These are phyloP conservation scores for Spiromastix sp. DNA, from an alignment of 2,329 filamentous ascomycete genomes.

Conservation along the genomic window DNA sequence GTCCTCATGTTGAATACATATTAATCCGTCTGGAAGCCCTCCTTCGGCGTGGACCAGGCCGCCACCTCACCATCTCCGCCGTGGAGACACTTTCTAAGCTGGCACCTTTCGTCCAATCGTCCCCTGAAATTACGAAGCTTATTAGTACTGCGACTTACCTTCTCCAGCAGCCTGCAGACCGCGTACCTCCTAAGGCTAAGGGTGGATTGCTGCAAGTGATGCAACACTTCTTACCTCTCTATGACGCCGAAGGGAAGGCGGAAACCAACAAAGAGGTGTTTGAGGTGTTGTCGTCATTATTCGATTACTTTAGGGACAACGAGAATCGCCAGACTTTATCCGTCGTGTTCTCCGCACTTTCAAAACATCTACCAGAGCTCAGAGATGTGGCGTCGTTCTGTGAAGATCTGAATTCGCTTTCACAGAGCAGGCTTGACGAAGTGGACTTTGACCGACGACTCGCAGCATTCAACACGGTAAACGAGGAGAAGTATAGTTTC, in stretches of 20 bases:
- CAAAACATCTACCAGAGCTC: constrained; percentile 51
- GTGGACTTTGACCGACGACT: constrained; percentile 80
- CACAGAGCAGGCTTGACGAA: constrained; percentile 62
- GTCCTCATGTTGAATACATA: constrained; percentile 55
- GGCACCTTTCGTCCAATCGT: constrained; percentile 58
- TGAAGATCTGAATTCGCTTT: constrained; percentile 70
- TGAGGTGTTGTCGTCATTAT: constrained; percentile 66
- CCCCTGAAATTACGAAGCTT: constrained; percentile 56
- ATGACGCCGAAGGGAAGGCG: constrained; percentile 45
- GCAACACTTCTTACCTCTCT: constrained; percentile 65
- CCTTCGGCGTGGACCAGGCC: constrained; percentile 52
- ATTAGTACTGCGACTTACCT: constrained; percentile 72
- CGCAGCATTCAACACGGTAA: constrained; percentile 63
- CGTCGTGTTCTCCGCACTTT: constrained; percentile 61
- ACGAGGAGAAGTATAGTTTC: constrained; percentile 46
- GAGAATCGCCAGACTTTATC: constrained; percentile 65
- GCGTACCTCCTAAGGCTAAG: constrained; percentile 76
- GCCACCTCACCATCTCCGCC: constrained; percentile 66
- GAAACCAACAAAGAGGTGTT: constrained; percentile 58
- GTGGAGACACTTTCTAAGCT: constrained; percentile 71
- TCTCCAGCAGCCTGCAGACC: constrained; percentile 71
- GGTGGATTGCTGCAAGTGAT: constrained; percentile 68
- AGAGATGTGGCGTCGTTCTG: constrained; percentile 59
- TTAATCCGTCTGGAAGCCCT: constrained; percentile 44
- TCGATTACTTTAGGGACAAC: constrained; percentile 81